Evolutionary conservation across 2,329 filamentous ascomycete genomes (phyloP), one percentile per base, ranked within the genome.

Genomic region (Colletotrichum australisinense): DNA sequence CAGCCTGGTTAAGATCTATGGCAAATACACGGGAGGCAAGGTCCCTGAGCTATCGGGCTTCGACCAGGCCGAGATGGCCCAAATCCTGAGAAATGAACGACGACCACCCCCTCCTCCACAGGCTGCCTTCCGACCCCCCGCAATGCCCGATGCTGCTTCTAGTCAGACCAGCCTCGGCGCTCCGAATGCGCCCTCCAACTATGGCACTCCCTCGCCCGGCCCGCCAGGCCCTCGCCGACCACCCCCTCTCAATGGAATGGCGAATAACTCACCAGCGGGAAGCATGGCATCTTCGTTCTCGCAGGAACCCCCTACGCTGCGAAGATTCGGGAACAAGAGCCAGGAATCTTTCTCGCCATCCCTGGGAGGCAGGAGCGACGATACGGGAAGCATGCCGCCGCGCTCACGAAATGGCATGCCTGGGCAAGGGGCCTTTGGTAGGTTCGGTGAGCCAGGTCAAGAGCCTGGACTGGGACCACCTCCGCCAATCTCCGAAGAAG

Each of bases 1-100:
- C 42, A 98, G 95, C 82, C 85, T 98, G 77, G 91, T 98, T 80
- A 99, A 98, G 83, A 98, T 99, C 76, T 99, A 94, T 82, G 92
- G 92, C 78, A 99, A 98, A 84, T 99, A 98, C 81, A 98, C 97
- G 1, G 94, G 94, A 32, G 96, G 96, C 14, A 93, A 92, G 78
- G 84, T 91, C 38, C 97, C 97, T 2, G 90, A 93, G 72, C 87
- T 99, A 64, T 86, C 90, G 68, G 96, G 96, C 8, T 98, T 99
- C 80, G 94, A 96, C 77, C 88, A 90, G 64, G 90, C 89, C 73
- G 95, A 98, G 83, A 86, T 93, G 73, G 94, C 96, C 64, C 88
- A 93, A 77, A 89, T 98, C 58, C 85, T 93, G 42, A 93, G 93
- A 56, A 86, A 87, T 62, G 86, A 86, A 60, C 85, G 85, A 76